Evolutionary conservation across 140 eudicot species (phyloP), one percentile per base, ranked within the genome.

Genomic region (Cichorium intybus): DNA sequence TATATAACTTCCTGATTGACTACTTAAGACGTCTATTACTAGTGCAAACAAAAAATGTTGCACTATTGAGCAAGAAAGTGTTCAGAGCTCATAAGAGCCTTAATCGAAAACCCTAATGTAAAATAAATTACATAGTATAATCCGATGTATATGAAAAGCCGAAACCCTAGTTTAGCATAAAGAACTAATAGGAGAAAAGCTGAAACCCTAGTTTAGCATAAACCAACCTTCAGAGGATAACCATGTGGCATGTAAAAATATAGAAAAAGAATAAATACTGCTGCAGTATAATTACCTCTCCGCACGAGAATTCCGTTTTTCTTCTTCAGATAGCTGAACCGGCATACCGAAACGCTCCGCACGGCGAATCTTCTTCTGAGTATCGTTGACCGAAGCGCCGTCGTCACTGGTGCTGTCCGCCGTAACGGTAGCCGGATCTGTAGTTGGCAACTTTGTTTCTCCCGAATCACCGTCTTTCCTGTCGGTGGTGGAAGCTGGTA

Each of bases 311-410:
- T 85, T 83, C 6, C 96, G 83, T 71, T 92, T 92, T 52, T 92
- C 98, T 41, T 79, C 74, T 72, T 92, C 98, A 15, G 98, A 85
- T 1, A 92, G 75, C 65, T 88, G 79, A n/a, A 92, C 92, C 15
- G 96, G 87, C 84, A 85, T 74, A 26, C 98, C 98, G 14, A 92
- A 92, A 17, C 98, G 86, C 78, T 92, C 98, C 1, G 98, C 98
- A 24, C 98, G 75, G 47, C 81, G 85, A 59, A 84, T 77, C 84
- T 92, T 92, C 85, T 80, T 88, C 89, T 76, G 79, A 24, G 80
- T 72, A 65, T 72, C 85, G 39, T 78, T 78, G 39, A 41, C 80
- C 15, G 80, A 69, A 10, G 43, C 86, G 54, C 52, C 79, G 14
- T 53, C 77, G 11, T 50, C 83, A 33, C 29, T 73, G 54, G 43